Evolutionary conservation across 192 early-diverging fungal species (phyloP), one percentile per base, ranked within the genome.

Genomic region (Coemansia sp.): DNA sequence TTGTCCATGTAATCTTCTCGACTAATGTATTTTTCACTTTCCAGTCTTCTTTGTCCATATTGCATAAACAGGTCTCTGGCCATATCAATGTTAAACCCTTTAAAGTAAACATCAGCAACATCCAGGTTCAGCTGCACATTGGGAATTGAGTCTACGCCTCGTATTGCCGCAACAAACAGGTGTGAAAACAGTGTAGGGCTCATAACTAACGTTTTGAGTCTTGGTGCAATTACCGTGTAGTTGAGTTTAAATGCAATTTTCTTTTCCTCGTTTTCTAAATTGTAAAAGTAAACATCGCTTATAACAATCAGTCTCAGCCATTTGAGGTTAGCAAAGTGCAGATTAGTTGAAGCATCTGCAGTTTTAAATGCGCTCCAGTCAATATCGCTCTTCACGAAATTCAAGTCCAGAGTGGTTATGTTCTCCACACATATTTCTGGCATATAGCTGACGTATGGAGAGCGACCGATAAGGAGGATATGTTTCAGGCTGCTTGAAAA

Each of bases 211-310:
- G 6, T 39, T 40, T 59, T 39, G n/a, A 59, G 57, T 16, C 13
- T 59, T 41, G 57, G 57, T 41, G 57, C 57, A 39, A 40, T n/a
- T 38, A 59, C n/a, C 9, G 13, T 59, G 13, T 59, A 59, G 38
- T 41, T 41, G 16, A 59, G 42, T 41, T 41, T 2, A 26, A 6
- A 12, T 1, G 23, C 18, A 16, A n/a, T 3, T 9, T 18, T 9
- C 13, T n/a, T n/a, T n/a, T n/a, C 13, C 49, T 50, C 15, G 16
- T 37, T 9, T 0, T 7, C 60, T 61, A 9, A 3, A 9, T 4
- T 10, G 3, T 16, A 0, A 38, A 16, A 59, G 6, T 39, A 18
- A 10, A 12, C 5, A 59, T 41, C 56, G 11, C 6, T 41, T 15
- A 16, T 12, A 59, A 19, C 8, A 23, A 11, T 15, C 16, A 59